Evolutionary conservation across 352 stramenopile species (phyloP), one percentile per base, ranked within the genome.

Genomic region (Globisporangium iwayamae): DNA sequence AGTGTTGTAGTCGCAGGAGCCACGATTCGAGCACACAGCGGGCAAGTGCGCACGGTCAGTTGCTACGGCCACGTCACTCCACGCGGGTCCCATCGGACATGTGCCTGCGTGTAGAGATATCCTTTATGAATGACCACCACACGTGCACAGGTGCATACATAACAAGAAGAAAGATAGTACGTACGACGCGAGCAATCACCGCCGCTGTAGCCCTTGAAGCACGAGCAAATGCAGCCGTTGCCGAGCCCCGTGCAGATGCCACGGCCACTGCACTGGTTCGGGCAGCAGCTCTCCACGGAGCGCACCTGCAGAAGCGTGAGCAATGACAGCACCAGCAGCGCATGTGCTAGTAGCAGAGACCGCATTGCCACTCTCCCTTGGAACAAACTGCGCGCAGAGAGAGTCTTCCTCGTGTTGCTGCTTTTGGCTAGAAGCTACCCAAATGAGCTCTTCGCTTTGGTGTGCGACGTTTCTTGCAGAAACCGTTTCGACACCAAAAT

Each of bases 111-210:
- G 51, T 39, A 4, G 4, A 41, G 9, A 14, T 11, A 41, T 4
- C 7, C 3, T 4, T 4, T 41, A 14, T 14, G 9, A 14, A 2
- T 41, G 11, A 4, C 9, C 8, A 8, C 0, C 14, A 16, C 16
- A 41, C 54, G 3, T 50, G 16, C 43, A 50, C 28, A 28, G 25
- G 41, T 6, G 32, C 32, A 47, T 20, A 47, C 6, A 28, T 28
- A 28, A 28, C 25, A 22, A 25, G 16, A 52, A 20, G 7, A 7
- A 16, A 14, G 32, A 9, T 8, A 16, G 18, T 16, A 70, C 69
- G 36, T 69, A 79, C 85, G 80, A 8, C 66, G 72, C 9, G 92
- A 98, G 80, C 94, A 98, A 75, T 98, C 94, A n/a, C 85, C 83
- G 22, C 90, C 92, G 8, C 65, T 75, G 72, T 89, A 98, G 28